Percentiles rank a stretch among this genome's conserved stretches.
Conservation (phyloP, 352 stramenopile genomes). For the Globisporangium echinulatum region DNA sequence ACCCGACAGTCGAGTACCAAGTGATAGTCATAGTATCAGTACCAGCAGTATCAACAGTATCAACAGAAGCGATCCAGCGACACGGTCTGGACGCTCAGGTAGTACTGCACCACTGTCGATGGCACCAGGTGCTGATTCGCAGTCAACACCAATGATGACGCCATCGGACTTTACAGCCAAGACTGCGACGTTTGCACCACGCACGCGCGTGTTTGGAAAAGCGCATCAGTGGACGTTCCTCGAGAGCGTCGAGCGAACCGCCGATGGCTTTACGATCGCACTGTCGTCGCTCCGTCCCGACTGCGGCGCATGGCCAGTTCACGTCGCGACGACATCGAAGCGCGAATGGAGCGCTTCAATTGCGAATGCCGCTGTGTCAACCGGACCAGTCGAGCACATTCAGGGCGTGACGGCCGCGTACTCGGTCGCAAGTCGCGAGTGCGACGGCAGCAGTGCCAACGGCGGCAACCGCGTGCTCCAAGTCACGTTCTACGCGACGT, state of each 20-base stretch:
- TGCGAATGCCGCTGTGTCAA: not conserved
- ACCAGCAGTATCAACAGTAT: not conserved
- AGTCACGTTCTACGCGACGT: constrained; percentile 16
- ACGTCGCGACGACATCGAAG: not conserved
- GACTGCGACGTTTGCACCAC: constrained; percentile 36
- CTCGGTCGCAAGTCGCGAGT: constrained; percentile 5
- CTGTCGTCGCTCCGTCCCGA: constrained; percentile 29
- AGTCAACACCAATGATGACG: not conserved
- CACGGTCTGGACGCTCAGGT: not conserved
- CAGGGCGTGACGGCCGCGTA: constrained; percentile 26
- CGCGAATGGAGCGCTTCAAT: not conserved
- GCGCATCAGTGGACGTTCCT: constrained; percentile 52
- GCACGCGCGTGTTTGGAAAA: constrained; percentile 30
- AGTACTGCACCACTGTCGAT: too few relatives aligned
- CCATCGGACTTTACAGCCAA: constrained; percentile 24
- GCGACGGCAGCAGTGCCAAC: too few relatives aligned
- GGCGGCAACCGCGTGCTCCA: constrained; percentile 3
- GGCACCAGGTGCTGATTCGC: too few relatives aligned
- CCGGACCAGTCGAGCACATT: constrained; percentile 12
- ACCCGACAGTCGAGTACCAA: too few relatives aligned
- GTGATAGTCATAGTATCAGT: not conserved
- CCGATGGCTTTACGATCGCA: constrained; percentile 27
- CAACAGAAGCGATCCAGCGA: not conserved
- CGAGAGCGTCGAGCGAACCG: constrained; percentile 15
- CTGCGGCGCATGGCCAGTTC: not conserved